Evolutionary conservation across 106 monocot genomes (phyloP).

Genomic region (Dendrobium catenatum): DNA sequence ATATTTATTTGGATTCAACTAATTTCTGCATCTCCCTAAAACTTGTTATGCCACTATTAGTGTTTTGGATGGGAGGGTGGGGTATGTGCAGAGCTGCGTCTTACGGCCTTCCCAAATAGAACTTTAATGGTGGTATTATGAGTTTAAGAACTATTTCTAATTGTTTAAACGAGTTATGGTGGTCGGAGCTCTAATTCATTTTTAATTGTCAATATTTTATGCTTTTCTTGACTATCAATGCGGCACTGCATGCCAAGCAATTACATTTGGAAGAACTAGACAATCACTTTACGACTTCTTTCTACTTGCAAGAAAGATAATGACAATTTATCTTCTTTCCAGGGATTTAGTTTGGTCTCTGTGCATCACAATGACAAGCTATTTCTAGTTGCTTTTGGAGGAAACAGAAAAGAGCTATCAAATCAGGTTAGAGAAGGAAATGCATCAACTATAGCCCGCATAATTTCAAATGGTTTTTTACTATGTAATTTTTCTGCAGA

Average conservation of each 20-base stretch:
- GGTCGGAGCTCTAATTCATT: neutral
- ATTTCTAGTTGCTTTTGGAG: slow-evolving; percentile 90
- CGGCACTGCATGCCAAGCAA: neutral
- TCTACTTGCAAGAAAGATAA: neutral
- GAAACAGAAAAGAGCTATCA: slow-evolving; percentile 82
- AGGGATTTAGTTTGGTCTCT: slow-evolving; percentile 89
- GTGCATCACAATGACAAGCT: slow-evolving; percentile 67
- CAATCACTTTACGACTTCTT: neutral
- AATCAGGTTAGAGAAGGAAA: slow-evolving; percentile 48
- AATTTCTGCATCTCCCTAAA: too few relatives aligned
- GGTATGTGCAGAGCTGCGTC: neutral
- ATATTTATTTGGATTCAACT: too few relatives aligned
- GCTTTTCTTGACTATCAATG: neutral
- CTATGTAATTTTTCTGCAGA: slow-evolving; percentile 25
- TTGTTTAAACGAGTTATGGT: neutral
- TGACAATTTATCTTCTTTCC: neutral
- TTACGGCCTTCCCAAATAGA: neutral
- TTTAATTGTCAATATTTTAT: neutral
- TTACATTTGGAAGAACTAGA: neutral
- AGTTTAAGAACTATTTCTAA: neutral
- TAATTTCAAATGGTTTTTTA: neutral
- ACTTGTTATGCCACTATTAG: too few relatives aligned
- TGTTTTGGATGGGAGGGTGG: neutral
- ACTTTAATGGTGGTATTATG: neutral
- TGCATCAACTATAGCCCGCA: neutral